phyloP scores from a whole-genome alignment of 768 basidiomycete genomes.

The Lactarius akahatsu region DNA sequence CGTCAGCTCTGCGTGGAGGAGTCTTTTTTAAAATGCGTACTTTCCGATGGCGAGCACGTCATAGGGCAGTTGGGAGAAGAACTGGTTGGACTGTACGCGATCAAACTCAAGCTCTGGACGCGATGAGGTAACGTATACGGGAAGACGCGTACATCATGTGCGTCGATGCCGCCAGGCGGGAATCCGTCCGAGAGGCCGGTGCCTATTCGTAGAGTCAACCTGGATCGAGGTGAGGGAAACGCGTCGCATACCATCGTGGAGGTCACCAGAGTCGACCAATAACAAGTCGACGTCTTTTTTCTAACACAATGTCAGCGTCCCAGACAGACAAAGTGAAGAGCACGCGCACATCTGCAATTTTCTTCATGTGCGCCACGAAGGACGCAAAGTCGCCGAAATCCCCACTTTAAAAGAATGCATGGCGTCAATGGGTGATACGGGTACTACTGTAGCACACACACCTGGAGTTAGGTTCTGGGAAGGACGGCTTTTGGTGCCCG shows the following conservation, averaged over 20 bases:
- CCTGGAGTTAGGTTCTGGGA: constrained; percentile 78
- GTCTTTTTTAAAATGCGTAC: constrained; percentile 40
- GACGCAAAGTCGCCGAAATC: constrained; percentile 82
- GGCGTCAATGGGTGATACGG: neutral
- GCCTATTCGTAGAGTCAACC: constrained; percentile 41
- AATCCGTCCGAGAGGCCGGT: constrained; percentile 79
- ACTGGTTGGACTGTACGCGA: constrained; percentile 59
- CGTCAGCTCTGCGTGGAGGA: neutral
- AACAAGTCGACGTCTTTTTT: constrained; percentile 78
- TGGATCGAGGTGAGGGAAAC: neutral
- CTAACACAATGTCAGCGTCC: constrained; percentile 22
- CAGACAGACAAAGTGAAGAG: neutral
- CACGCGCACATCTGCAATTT: constrained; percentile 54
- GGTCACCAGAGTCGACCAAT: constrained; percentile 77
- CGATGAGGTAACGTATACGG: neutral
- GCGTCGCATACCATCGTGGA: constrained; percentile 57
- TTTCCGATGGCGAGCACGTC: constrained; percentile 86
- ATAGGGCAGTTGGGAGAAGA: constrained; percentile 71
- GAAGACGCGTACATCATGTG: constrained; percentile 53
- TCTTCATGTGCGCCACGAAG: constrained; percentile 83
- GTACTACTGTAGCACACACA: constrained; percentile 30
- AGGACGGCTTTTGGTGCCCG: constrained; percentile 73
- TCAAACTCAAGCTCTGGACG: constrained; percentile 14
- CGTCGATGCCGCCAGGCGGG: constrained; percentile 68
- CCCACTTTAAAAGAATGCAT: constrained; percentile 38